A percentile compares a stretch with the other conserved stretches of the same genome.
These are phyloP conservation scores for Cicer yamashitae DNA, from an alignment of 306 rosid genomes.

Conservation along the genomic window DNA sequence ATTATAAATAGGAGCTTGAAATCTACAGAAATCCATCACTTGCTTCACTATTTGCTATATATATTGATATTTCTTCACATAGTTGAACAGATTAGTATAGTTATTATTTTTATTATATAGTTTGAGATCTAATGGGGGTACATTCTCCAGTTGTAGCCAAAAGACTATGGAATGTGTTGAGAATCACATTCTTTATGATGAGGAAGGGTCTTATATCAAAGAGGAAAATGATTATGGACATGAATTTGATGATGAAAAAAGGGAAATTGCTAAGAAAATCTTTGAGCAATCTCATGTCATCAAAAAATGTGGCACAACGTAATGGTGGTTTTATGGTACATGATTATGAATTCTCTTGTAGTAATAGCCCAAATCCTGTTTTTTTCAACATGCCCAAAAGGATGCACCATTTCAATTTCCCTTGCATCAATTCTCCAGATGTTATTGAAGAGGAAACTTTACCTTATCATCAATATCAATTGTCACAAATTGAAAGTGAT, in stretches of 20 bases:
- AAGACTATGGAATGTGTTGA: slow-evolving; percentile 62
- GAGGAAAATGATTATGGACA: slow-evolving; percentile 64
- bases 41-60: neutral
- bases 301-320: slow-evolving; percentile 45
- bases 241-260: slow-evolving; percentile 65
- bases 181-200: slow-evolving; percentile 58
- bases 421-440: slow-evolving; percentile 55
- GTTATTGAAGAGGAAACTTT: slow-evolving; percentile 40
- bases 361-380: slow-evolving; percentile 64
- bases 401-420: slow-evolving; percentile 58
- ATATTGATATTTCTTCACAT: neutral
- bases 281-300: slow-evolving; percentile 54
- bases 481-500: neutral
- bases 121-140: slow-evolving; percentile 37
- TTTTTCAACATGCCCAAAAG: slow-evolving; percentile 55
- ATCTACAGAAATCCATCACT: neutral
- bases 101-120: neutral
- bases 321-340: slow-evolving; percentile 46
- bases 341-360: slow-evolving; percentile 70
- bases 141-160: slow-evolving; percentile 41
- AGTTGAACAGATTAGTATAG: neutral
- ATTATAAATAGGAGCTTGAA: too few species aligned
- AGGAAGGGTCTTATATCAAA: slow-evolving; percentile 61
- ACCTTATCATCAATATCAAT: neutral
- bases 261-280: slow-evolving; percentile 58